Conservation (phyloP, 2,329 filamentous ascomycete genomes). For the Cladophialophora exuberans region DNA sequence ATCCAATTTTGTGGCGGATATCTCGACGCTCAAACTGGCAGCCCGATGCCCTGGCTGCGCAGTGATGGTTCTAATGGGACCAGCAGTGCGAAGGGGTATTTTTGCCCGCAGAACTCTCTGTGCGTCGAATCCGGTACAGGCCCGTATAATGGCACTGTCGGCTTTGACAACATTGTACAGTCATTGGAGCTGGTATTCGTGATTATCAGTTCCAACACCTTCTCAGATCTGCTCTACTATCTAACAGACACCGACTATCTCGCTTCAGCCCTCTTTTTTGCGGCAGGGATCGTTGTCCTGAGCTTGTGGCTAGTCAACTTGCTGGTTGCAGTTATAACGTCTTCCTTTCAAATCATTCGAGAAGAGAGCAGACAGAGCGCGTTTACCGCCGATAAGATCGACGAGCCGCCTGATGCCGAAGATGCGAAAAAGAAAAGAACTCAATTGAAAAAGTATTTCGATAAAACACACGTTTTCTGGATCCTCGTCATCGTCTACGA, state of each 20-base stretch:
- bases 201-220: slow-evolving; percentile 98
- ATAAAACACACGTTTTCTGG: slow-evolving; percentile 77
- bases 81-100: slow-evolving; percentile 73
- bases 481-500: slow-evolving; percentile 77
- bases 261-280: slow-evolving; percentile 76
- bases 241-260: slow-evolving; percentile 91
- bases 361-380: slow-evolving; percentile 95
- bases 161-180: slow-evolving; percentile 92
- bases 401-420: slow-evolving; percentile 38
- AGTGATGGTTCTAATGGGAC: slow-evolving; percentile 57
- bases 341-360: slow-evolving; percentile 95
- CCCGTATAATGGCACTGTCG: slow-evolving; percentile 83
- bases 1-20: slow-evolving; percentile 87
- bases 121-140: slow-evolving; percentile 75
- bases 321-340: slow-evolving; percentile 93
- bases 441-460: slow-evolving; percentile 69
- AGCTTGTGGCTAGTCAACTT: slow-evolving; percentile 97
- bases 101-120: slow-evolving; percentile 81
- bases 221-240: slow-evolving; percentile 91
- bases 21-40: slow-evolving; percentile 63
- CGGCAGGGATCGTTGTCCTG: slow-evolving; percentile 79
- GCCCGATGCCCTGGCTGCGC: slow-evolving; percentile 69
- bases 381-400: slow-evolving; percentile 75
- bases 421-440: slow-evolving; percentile 36
- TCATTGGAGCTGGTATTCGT: slow-evolving; percentile 95